Conservation (phyloP, 176 grass and related monocot genomes). For the Juncus effusus region DNA sequence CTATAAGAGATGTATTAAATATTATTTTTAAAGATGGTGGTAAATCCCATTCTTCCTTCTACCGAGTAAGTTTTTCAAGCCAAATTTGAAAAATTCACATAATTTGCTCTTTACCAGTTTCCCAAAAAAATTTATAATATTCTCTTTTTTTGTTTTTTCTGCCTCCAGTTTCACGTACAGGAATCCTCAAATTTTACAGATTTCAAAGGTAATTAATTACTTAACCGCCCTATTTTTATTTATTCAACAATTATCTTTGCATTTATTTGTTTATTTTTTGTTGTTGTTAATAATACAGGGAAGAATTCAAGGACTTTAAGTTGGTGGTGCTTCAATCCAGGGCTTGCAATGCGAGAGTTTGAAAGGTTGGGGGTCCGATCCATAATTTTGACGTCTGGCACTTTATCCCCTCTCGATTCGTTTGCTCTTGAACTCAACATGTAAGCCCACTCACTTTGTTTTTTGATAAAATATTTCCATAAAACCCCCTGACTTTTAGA, state of each 20-base stretch:
- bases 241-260: conserved; percentile 1
- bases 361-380: conserved; percentile 70
- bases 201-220: conserved; percentile 52
- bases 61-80: conserved; percentile 61
- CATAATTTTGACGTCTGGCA: conserved; percentile 97
- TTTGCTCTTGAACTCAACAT: conserved; percentile 93
- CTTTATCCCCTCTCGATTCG: conserved; percentile 89
- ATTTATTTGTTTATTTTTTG: conserved; percentile 20
- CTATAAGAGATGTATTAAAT: conserved; percentile 75
- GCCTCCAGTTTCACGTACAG: conserved; percentile 90
- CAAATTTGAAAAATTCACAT: neutral
- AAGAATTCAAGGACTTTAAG: conserved; percentile 80
- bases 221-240: conserved; percentile 1
- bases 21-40: conserved; percentile 87
- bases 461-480: too few species aligned
- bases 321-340: conserved; percentile 99
- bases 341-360: conserved; percentile 93
- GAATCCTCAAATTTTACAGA: conserved; percentile 66
- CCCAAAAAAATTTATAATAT: conserved; percentile 10
- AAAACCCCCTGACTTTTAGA: too few species aligned
- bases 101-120: conserved; percentile 12
- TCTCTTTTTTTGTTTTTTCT: conserved; percentile 27
- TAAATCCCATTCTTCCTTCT: conserved; percentile 84
- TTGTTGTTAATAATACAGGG: conserved; percentile 41
- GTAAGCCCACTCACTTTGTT: conserved; percentile 30